Base-by-base conservation (phyloP, 495 filamentous ascomycete genomes). In the Annulohypoxylon bovei region DNA sequence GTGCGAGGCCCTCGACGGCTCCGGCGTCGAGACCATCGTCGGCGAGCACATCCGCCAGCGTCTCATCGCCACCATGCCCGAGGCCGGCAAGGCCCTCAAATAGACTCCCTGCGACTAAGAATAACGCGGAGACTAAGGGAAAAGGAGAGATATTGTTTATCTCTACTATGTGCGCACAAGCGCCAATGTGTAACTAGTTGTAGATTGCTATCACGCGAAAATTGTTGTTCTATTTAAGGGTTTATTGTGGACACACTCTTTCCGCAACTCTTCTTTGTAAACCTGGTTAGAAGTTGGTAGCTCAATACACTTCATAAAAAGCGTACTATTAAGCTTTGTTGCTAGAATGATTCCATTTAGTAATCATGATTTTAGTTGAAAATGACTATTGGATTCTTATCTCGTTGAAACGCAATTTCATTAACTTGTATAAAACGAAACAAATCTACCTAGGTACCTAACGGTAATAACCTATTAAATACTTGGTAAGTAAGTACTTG, bases 41-140 rank as follows among this genome's bases (percentile, higher is more conserved):
- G 68, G 68, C 20, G 68, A 71, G 22, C 68, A 71, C 49, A 71
- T 71, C 30, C 68, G 68, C 33, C 49, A 62, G 35, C 68, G 68
- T 44, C 68, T 71, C 22, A 71, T 71, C 25, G 49, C 62, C 12
- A 71, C 68, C 7, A 71, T 71, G 68, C 35, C 35, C 7, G 57
- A 66, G 68, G 55, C 62, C 37, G 68, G 68, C 25, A 71, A 71
- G 35, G 68, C 68, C 25, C 68, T 71, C 2, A 40, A 18, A 44
- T 71, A 71, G 33, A 28, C 9, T 53, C 33, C 25, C 20, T 30
- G 28, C 18, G 2, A 22, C 33, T n/a, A 7, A 53, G 20, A 20
- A 27, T 18, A 12, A 12, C 4, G 4, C 32, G 20, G 49, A 30
- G 2, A 4, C 20, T 12, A 20, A 39, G 28, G 22, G 4, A 28